Evolutionary conservation across 176 grass and related monocot species (phyloP), one percentile per base, ranked within the genome.

Genomic region (Phoenix roebelenii): DNA sequence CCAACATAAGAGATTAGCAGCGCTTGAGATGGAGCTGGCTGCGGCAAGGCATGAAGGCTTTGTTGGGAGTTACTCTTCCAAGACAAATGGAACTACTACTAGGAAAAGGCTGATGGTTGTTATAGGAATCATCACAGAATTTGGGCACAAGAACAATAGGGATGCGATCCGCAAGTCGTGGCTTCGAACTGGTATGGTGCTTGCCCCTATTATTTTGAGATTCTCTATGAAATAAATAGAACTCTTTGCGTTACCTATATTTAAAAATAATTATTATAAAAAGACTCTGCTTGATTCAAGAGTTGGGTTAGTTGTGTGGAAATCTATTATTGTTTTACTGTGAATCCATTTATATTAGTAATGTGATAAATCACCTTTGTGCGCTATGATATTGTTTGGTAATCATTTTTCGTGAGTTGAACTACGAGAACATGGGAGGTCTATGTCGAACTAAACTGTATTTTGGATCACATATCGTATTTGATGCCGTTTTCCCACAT

Each of bases 111-210:
- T 83, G 23, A 54, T 92, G 63, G 66, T 76, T 83, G 84, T 92
- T 29, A 89, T 92, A 75, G 93, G 93, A 60, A 89, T 98, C 63
- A 85, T 85, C 79, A 93, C 84, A 60, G 86, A 75, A 53, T 93
- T 98, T 71, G 88, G 82, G 12, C 77, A 79, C 48, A 88, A 80
- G 82, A 93, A 89, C 49, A 87, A 98, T 51, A 86, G 94, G 39
- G 94, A 98, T 65, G 88, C 88, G 50, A 77, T 93, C 63, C 80
- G 94, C 19, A 98, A 89, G 68, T 92, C 94, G 26, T 98, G 88
- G 85, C 84, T 98, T 79, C 82, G 88, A 7, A 83, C 88, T 76
- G 94, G 94, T 92, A 77, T n/a, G 4, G 65, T 57, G 55, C 52
- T 55, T 22, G 2, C 7, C 7, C 26, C 25, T 56, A 3, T 56